Conservation (phyloP, 352 stramenopile species). For the Peronospora destructor region DNA sequence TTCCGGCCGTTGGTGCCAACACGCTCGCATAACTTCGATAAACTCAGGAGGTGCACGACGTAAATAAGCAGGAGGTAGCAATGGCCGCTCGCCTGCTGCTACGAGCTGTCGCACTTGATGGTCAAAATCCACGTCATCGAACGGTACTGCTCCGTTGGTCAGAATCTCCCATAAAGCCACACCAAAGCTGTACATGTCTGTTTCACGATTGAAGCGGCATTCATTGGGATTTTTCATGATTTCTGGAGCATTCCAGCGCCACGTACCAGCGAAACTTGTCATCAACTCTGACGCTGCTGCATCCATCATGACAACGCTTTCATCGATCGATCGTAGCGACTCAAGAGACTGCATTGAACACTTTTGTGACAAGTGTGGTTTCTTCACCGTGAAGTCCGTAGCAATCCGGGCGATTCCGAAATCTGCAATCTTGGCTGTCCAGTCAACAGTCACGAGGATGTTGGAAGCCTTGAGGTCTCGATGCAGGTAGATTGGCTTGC, state of each 20-base stretch:
- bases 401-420: constrained; percentile 72
- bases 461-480: constrained; percentile 71
- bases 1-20: constrained; percentile 54
- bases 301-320: constrained; percentile 24
- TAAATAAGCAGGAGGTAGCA: constrained; percentile 40
- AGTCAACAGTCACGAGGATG: constrained; percentile 67
- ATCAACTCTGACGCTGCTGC: constrained; percentile 33
- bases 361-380: constrained; percentile 23
- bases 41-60: constrained; percentile 50
- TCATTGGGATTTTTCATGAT: constrained; percentile 66
- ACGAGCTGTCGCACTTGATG: constrained; percentile 61
- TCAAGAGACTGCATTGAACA: constrained; percentile 18
- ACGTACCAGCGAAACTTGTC: constrained; percentile 66
- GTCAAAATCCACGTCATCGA: constrained; percentile 59
- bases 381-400: constrained; percentile 52
- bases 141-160: constrained; percentile 55
- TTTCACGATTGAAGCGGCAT: constrained; percentile 61
- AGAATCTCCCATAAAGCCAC: constrained; percentile 65
- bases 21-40: constrained; percentile 53
- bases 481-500: constrained; percentile 65
- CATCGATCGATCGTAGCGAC: constrained; percentile 24
- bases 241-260: constrained; percentile 68
- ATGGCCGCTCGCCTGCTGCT: constrained; percentile 44
- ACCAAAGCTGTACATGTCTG: constrained; percentile 74
- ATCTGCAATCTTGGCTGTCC: constrained; percentile 67